Percentiles rank a stretch among this genome's conserved stretches.
Evolutionary conservation across 1,284 basidiomycete species (phyloP).

Genomic region (Phlebopus sp.): DNA sequence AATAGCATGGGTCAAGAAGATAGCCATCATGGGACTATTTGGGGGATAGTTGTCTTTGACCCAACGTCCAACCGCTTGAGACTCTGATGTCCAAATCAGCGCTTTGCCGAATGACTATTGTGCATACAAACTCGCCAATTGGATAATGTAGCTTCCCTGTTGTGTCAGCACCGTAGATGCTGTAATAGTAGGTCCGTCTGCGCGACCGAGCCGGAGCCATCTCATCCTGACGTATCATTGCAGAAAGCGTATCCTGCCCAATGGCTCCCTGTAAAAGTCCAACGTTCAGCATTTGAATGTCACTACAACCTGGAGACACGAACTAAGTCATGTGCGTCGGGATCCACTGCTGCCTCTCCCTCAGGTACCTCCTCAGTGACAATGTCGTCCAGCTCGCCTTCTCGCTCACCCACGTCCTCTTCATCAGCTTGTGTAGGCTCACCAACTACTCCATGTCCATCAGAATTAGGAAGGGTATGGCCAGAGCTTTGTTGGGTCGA

Average conservation of each 20-base stretch:
- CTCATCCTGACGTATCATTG: conserved; percentile 70
- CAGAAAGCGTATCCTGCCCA: conserved; percentile 61
- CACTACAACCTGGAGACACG: conserved; percentile 14
- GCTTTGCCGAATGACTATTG: background rate
- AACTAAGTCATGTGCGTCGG: conserved; percentile 32
- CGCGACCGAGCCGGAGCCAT: conserved; percentile 52
- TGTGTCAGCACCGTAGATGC: conserved; percentile 38
- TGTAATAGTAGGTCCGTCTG: conserved; percentile 50
- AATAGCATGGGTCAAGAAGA: conserved; percentile 68
- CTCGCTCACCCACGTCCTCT: conserved; percentile 18
- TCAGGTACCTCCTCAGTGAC: conserved; percentile 24
- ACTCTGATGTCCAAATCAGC: conserved; percentile 40
- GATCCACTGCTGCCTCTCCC: conserved; percentile 12
- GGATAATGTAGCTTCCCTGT: conserved; percentile 52
- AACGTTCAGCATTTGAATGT: background rate
- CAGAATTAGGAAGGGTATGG: conserved; percentile 2
- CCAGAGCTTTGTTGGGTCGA: conserved; percentile 13
- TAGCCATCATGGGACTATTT: conserved; percentile 55
- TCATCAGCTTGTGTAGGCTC: conserved; percentile 12
- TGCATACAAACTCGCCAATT: conserved; percentile 37
- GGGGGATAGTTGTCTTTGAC: conserved; percentile 52
- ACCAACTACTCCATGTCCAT: background rate
- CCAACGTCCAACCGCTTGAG: conserved; percentile 56
- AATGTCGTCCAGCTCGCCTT: conserved; percentile 20
- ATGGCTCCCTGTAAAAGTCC: conserved; percentile 48